These are phyloP conservation scores for Aaosphaeria arxii DNA, from an alignment of 2,329 filamentous ascomycete genomes.

Conservation along the genomic window DNA sequence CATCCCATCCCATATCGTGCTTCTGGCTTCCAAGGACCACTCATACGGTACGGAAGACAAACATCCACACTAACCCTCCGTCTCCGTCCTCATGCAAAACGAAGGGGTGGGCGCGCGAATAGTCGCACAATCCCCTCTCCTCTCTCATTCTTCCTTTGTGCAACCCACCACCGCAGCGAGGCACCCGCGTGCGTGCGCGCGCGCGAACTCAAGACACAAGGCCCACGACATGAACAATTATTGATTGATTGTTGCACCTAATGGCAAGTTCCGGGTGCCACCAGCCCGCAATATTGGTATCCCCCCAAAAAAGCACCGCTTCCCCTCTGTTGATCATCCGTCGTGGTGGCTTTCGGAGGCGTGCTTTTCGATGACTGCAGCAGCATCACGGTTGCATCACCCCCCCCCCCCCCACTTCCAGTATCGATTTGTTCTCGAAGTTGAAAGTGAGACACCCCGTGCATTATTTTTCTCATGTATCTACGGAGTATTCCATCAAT, in stretches of 20 bases:
- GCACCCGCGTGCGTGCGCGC: not conserved
- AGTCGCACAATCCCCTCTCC: not conserved
- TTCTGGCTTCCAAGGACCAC: conserved; percentile 6
- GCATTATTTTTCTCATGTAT: too few relatives aligned
- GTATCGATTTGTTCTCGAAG: too few relatives aligned
- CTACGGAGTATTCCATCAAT: too few relatives aligned
- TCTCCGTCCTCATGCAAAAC: too few relatives aligned
- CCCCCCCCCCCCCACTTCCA: too few relatives aligned
- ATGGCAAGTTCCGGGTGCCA: conserved; percentile 4
- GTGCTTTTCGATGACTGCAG: conserved; percentile 6
- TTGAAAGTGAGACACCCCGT: too few relatives aligned
- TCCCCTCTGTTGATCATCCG: conserved; percentile 34
- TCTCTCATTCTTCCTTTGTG: not conserved
- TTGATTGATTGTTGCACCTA: not conserved
- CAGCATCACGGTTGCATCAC: not conserved
- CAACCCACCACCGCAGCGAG: not conserved
- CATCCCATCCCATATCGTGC: not conserved
- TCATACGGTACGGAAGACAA: conserved; percentile 10
- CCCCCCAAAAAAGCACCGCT: conserved; percentile 7
- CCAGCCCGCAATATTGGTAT: conserved; percentile 28
- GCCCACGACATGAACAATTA: too few relatives aligned
- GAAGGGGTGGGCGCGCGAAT: too few relatives aligned
- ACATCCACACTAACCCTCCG: not conserved
- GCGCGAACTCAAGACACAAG: too few relatives aligned
- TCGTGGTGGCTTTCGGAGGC: conserved; percentile 30